phyloP scores from a whole-genome alignment of 305 asterid genomes.

The Solanum hybrid region DNA sequence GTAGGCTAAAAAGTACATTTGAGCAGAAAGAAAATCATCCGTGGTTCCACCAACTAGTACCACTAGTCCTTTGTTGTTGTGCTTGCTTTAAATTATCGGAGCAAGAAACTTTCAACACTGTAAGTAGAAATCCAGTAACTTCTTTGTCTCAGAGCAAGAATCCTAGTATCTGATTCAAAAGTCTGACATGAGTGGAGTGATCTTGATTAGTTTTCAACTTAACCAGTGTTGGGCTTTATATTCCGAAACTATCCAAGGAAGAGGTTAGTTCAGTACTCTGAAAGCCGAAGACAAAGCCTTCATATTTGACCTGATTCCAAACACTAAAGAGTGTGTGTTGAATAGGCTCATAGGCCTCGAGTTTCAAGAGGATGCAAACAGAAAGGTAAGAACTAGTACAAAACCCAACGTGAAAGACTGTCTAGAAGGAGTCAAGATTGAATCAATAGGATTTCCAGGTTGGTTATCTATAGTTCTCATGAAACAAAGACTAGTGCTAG shows the following conservation, averaged over 20 bases:
- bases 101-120: neutral
- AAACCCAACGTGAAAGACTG: neutral
- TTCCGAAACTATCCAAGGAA: neutral
- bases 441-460: neutral
- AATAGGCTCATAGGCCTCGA: neutral
- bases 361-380: neutral
- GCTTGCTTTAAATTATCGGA: neutral
- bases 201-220: neutral
- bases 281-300: neutral
- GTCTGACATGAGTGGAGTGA: neutral
- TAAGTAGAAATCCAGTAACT: neutral
- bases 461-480: neutral
- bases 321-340: neutral
- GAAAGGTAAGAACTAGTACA: neutral
- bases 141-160: neutral
- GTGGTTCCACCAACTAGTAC: neutral
- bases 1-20: neutral
- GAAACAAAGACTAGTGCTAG: neutral
- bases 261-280: neutral
- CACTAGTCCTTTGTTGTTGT: neutral
- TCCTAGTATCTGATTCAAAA: neutral
- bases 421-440: neutral
- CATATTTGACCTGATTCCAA: neutral
- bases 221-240: neutral
- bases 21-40: neutral